Conservation (phyloP, 352 stramenopile species). For the Phytophthora litchii region DNA sequence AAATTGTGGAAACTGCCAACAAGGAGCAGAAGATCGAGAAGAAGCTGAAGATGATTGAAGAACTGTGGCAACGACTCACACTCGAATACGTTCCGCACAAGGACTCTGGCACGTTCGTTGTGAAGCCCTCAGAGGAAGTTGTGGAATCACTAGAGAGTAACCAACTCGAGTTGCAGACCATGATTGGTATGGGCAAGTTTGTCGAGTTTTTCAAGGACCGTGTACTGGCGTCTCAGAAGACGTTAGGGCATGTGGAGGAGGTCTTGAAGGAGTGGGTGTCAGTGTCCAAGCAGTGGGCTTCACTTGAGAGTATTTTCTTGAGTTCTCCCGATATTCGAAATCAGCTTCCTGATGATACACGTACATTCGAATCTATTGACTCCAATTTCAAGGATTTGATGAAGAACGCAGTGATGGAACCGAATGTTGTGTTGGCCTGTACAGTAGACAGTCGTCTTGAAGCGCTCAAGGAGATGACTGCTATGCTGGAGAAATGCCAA, state of each 20-base stretch:
- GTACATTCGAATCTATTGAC: conserved; percentile 89
- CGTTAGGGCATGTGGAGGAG: conserved; percentile 84
- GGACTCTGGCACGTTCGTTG: conserved; percentile 84
- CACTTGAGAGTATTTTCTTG: conserved; percentile 90
- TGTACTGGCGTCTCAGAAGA: conserved; percentile 80
- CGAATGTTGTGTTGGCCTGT: conserved; percentile 80
- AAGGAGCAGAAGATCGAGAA: conserved; percentile 92
- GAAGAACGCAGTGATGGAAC: conserved; percentile 90
- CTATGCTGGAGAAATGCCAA: conserved; percentile 89
- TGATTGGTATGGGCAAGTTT: conserved; percentile 92
- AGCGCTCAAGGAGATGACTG: conserved; percentile 86
- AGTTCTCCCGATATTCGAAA: conserved; percentile 89
- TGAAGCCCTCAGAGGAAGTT: conserved; percentile 87
- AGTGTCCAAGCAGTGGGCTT: conserved; percentile 88
- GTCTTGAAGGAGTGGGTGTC: conserved; percentile 90
- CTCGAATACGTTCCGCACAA: conserved; percentile 90
- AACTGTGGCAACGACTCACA: conserved; percentile 81
- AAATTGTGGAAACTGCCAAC: conserved; percentile 89
- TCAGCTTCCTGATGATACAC: conserved; percentile 85
- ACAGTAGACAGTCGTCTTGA: conserved; percentile 82
- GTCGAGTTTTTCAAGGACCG: conserved; percentile 91
- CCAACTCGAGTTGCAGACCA: conserved; percentile 87
- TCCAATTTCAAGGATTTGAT: conserved; percentile 92
- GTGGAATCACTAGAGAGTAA: conserved; percentile 89
- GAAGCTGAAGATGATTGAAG: conserved; percentile 89